Evolutionary conservation across 1,284 basidiomycete genomes (phyloP), one percentile per base, ranked within the genome.

Genomic region (Termitomyces sp.): DNA sequence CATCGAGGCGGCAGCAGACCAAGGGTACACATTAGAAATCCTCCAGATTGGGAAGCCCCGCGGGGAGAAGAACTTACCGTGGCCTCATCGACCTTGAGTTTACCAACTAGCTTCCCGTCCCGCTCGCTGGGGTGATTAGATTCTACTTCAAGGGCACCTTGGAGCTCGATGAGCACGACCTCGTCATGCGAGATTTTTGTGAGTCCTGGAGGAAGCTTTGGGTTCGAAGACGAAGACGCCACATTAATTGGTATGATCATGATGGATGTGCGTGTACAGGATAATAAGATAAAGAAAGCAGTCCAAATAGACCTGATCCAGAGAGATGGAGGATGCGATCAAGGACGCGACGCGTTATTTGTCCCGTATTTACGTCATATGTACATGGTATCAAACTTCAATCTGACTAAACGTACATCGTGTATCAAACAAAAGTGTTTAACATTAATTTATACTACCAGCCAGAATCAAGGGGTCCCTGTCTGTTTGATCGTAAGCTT

Each of bases 81-180:
- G 40, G 65, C 65, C 8, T 81, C 76, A 40, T 80, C 78, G 5
- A 88, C 71, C 43, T 69, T 75, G 19, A 92, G 67, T 58, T 69
- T 82, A 15, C 87, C 90, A 2, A 91, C 80, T 13, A 84, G 61
- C 62, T 83, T 79, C 2, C 84, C 86, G 34, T 82, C 76, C 39
- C 72, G 74, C 59, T 75, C 71, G 19, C 62, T 67, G 38, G 68
- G 69, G 40, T 78, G 71, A 19, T 72, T 71, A 17, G 78, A 77
- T 43, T 86, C 83, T 19, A 86, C 78, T 52, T 88, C 82, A 30
- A 92, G 75, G 40, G 73, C 70, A 50, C 89, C 89, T 67, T 92
- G 90, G 8, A 92, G 73, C 64, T 92, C 89, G 50, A 92, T 78
- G 12, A 92, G 73, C 44, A 88, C 78, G 13, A 89, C 64, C 64